Conservation (phyloP, 345 rosid species). For the Hirschfeldia incana region DNA sequence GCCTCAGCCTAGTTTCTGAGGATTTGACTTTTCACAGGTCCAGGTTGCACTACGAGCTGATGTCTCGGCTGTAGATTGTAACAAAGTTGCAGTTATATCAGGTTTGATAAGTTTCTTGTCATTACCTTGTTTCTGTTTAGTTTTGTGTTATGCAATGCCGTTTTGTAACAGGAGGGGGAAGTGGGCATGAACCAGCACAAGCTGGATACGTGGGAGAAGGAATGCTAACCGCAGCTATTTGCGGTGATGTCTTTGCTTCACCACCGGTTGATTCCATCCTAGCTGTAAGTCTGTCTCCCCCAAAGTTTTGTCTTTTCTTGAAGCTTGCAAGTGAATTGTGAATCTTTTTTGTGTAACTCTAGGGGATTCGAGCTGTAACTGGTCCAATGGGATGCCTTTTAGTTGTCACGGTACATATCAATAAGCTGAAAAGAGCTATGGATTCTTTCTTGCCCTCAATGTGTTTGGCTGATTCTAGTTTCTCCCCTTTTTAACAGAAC, state of each 20-base stretch:
- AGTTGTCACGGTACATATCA: constrained; percentile 72
- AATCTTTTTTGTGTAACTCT: constrained; percentile 35
- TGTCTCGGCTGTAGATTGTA: constrained; percentile 59
- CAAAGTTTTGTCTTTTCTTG: background rate
- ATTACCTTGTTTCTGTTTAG: background rate
- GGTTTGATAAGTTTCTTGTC: constrained; percentile 45
- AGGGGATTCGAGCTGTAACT: constrained; percentile 98
- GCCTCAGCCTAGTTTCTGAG: background rate
- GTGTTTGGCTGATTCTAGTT: constrained; percentile 22
- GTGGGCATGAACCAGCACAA: constrained; percentile 98
- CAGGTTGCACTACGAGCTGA: constrained; percentile 93
- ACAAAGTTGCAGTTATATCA: constrained; percentile 89
- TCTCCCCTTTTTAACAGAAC: constrained; percentile 50
- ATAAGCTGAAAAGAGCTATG: background rate
- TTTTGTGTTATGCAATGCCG: background rate
- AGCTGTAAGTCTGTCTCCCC: constrained; percentile 64
- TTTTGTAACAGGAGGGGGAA: constrained; percentile 74
- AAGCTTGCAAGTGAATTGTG: constrained; percentile 2
- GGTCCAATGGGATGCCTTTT: constrained; percentile 94
- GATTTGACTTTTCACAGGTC: constrained; percentile 35
- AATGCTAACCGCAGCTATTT: constrained; percentile 93
- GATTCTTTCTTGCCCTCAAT: background rate
- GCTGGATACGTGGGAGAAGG: constrained; percentile 99
- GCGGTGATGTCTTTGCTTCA: constrained; percentile 91
- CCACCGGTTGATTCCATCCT: constrained; percentile 93